A percentile compares a stretch with the other conserved stretches of the same genome.
phyloP scores from a whole-genome alignment of 768 basidiomycete genomes.

The Termitomyces sp. region DNA sequence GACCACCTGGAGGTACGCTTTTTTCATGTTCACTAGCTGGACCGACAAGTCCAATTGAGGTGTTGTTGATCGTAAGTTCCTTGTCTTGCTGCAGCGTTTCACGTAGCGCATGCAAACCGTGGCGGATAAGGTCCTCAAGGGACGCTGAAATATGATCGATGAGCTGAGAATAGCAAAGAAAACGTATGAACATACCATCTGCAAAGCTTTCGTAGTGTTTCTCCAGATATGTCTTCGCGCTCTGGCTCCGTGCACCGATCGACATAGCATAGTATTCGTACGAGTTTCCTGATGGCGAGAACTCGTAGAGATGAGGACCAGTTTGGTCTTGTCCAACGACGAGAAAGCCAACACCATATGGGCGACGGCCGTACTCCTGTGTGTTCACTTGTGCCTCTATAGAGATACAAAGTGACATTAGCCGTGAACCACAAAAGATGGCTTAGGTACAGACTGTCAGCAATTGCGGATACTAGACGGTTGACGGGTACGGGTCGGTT shows the following conservation, averaged over 20 bases:
- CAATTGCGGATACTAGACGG: slow-evolving; percentile 87
- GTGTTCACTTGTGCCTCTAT: slow-evolving; percentile 98
- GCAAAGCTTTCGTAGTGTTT: slow-evolving; percentile 86
- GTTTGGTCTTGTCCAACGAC: slow-evolving; percentile 94
- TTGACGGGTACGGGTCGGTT: slow-evolving; percentile 93
- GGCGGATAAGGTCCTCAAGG: slow-evolving; percentile 83
- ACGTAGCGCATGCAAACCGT: slow-evolving; percentile 90
- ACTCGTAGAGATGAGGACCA: slow-evolving; percentile 98
- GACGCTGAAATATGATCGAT: slow-evolving; percentile 45
- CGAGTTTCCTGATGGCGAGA: slow-evolving; percentile 94
- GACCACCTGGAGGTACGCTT: slow-evolving; percentile 41
- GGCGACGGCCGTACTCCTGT: slow-evolving; percentile 94
- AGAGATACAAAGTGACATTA: background rate
- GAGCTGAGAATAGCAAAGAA: background rate
- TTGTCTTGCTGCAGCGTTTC: slow-evolving; percentile 99
- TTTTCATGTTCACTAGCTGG: slow-evolving; percentile 57
- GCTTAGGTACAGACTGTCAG: slow-evolving; percentile 70
- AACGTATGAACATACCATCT: slow-evolving; percentile 53
- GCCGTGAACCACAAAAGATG: background rate
- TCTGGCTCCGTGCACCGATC: slow-evolving; percentile 96
- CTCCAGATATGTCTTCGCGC: slow-evolving; percentile 97
- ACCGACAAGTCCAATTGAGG: slow-evolving; percentile 91
- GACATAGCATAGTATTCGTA: slow-evolving; percentile 99
- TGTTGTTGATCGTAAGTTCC: slow-evolving; percentile 88
- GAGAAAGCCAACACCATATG: slow-evolving; percentile 98